These are phyloP conservation scores for Verticillium nubilum DNA, from an alignment of 2,329 filamentous ascomycete species.

Conservation along the genomic window DNA sequence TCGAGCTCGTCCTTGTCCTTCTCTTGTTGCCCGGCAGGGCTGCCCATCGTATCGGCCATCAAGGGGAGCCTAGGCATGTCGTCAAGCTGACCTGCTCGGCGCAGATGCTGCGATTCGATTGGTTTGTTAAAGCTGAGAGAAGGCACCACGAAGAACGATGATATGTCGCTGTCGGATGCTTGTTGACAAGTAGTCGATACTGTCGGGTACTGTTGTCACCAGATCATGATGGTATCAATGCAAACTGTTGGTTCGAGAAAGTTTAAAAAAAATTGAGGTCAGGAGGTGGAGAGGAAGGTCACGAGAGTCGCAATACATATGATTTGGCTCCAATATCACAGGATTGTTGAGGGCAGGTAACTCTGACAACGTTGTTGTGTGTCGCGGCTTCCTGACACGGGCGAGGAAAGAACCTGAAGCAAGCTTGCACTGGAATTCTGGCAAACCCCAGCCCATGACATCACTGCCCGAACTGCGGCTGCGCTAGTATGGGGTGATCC, in stretches of 20 bases:
- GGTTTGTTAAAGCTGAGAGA: no score
- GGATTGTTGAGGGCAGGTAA: neutral
- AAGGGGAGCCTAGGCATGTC: neutral
- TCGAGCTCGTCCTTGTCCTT: neutral
- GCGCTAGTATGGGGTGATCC: neutral
- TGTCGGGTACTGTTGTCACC: neutral
- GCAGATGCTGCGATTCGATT: no score
- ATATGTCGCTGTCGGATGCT: neutral
- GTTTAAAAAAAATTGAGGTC: no score
- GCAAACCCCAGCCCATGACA: neutral
- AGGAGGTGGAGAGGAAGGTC: neutral
- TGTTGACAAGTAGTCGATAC: neutral
- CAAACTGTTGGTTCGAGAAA: no score
- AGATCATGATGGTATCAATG: neutral
- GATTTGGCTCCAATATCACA: neutral
- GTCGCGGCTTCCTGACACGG: neutral
- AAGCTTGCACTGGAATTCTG: neutral
- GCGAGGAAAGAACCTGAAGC: neutral
- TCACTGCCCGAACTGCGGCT: constrained; percentile 1
- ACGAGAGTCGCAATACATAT: neutral
- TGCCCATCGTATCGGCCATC: neutral
- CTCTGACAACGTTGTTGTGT: neutral
- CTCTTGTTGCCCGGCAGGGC: neutral
- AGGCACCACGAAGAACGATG: neutral
- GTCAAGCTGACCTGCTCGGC: neutral